These are phyloP conservation scores for Nevesoporus exiguus DNA, from an alignment of 768 basidiomycete species.

Conservation along the genomic window DNA sequence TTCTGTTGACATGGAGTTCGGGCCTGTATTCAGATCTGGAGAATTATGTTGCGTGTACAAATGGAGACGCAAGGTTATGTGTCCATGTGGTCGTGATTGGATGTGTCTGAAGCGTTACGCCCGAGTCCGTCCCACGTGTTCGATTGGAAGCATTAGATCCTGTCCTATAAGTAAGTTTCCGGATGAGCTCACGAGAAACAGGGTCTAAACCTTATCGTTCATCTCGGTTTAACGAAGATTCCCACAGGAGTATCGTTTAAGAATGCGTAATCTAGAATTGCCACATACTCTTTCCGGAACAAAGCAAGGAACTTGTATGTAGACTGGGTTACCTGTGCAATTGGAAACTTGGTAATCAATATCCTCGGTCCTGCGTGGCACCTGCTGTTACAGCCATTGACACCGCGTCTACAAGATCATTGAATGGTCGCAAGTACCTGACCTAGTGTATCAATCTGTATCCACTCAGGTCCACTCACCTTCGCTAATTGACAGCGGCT, in stretches of 20 bases:
- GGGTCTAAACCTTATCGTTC: not conserved
- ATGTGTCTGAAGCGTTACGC: not conserved
- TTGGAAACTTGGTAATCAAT: no score
- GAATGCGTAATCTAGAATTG: not conserved
- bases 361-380: no score
- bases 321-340: no score
- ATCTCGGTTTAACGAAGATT: not conserved
- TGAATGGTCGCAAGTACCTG: no score
- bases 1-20: no score
- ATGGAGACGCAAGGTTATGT: not conserved
- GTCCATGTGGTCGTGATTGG: not conserved
- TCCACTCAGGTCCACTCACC: no score
- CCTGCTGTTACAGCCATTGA: no score
- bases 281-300: not conserved
- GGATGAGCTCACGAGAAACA: not conserved
- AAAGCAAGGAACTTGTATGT: not conserved
- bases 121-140: not conserved
- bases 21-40: not conserved
- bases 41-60: not conserved
- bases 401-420: no score
- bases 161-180: not conserved
- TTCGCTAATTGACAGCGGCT: no score
- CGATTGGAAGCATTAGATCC: not conserved
- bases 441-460: no score
- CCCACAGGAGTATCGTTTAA: not conserved